Evolutionary conservation across 78 protist genomes (phyloP), one percentile per base, ranked within the genome.

Genomic region (Planoprotostelium fungivorum): DNA sequence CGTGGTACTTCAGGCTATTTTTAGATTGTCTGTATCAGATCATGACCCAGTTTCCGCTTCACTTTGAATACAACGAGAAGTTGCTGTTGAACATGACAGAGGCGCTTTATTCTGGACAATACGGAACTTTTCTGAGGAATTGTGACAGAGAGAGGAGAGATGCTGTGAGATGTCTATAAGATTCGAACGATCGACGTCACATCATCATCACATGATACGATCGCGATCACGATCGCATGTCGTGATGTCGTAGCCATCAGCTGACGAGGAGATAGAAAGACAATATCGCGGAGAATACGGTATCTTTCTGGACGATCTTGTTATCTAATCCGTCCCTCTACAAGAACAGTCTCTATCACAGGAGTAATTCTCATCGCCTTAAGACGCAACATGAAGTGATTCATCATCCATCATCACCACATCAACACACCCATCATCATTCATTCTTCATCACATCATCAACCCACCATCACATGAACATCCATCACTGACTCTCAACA

Each of bases 11-110:
- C 16, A 51, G 73, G 73, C 16, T 51, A 91, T 98, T 95, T 37
- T 84, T 98, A 28, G 99, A 98, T 86, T 96, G 98, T 84, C 96
- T 95, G 5, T 93, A 87, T 85, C 99, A 98, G 89, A 38, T 96
- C 29, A 36, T 51, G 87, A 29, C 10, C 23, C 98, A 96, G 37
- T 92, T 87, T 39, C 97, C 97, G 31, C 34, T 38, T 0, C 93
- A 88, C 23, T 98, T 97, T 87, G 98, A 98, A 96, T 98, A 96
- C 90, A 97, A 90, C 84, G 94, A 96, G 28, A 28, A 31, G n/a
- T 95, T 93, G 38, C 96, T 98, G 10, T 63, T 94, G 29, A 9
- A 88, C 73, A 90, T 95, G 28, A 34, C 88, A 5, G 96, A 95
- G 10, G 89, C 87, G 0, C 84, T 39, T 1, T 84, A 86, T 83